Evolutionary conservation across 352 stramenopile species (phyloP), one percentile per base, ranked within the genome.

Genomic region (Stephanocyclus meneghinianus): DNA sequence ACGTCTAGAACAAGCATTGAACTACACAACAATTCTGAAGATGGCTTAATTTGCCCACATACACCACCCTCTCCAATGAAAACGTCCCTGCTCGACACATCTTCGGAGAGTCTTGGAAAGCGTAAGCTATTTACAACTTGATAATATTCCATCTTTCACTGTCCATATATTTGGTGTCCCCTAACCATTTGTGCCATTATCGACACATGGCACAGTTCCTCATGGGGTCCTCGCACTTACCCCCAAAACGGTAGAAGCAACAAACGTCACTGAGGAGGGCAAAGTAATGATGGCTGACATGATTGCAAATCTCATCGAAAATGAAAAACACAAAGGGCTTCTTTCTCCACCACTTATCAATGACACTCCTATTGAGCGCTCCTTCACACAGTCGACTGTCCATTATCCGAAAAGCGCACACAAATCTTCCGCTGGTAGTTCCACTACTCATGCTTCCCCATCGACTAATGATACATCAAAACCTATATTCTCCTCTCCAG

Each of bases 271-370:
- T 21, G 68, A 81, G n/a, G 72, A 81, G 44, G 72, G 72, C 7
- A 85, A 85, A 75, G 78, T 76, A 73, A 85, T 81, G 78, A 81
- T 85, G 61, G 72, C 78, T 50, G 78, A 85, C 63, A 81, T 85
- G 71, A 85, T 85, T 64, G 78, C 78, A 21, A 72, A 59, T 67
- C 63, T 85, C 2, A 80, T 85, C 44, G 61, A 76, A 29, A 78
- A 68, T 65, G 50, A 78, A 57, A 51, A 81, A 30, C 64, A 75
- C 26, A 70, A 78, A 73, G 21, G 57, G 18, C 21, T 64, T 64
- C 1, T 32, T 61, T 65, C 75, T 21, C 40, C 29, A 29, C 48
- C 59, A 44, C 21, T 47, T 42, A 21, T 72, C 60, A 64, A 71
- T 42, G 42, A 51, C 16, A 21, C 35, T 35, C 3, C 2, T n/a